These are phyloP conservation scores for Inga leiocalycina DNA, from an alignment of 306 rosid species.

Conservation along the genomic window DNA sequence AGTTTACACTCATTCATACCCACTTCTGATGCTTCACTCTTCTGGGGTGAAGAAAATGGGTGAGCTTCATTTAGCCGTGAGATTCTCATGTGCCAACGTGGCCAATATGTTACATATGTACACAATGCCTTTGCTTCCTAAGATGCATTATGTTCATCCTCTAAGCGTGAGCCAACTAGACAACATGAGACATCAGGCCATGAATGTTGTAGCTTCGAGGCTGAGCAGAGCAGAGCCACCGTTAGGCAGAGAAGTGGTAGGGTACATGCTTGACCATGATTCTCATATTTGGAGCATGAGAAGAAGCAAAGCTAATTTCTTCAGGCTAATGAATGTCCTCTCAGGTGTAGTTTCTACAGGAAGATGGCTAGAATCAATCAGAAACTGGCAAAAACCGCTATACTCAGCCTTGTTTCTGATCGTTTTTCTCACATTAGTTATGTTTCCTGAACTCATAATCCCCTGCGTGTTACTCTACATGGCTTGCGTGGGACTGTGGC, in stretches of 20 bases:
- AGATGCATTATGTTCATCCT: conserved; percentile 61
- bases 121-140: conserved; percentile 58
- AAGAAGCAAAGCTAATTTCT: conserved; percentile 63
- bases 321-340: conserved; percentile 54
- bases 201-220: conserved; percentile 54
- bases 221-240: conserved; percentile 63
- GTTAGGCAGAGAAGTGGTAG: conserved; percentile 59
- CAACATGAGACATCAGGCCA: conserved; percentile 53
- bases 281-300: conserved; percentile 64
- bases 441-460: conserved; percentile 48
- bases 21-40: conserved; percentile 57
- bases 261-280: conserved; percentile 66
- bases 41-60: conserved; percentile 70
- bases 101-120: conserved; percentile 56
- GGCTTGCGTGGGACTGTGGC: conserved; percentile 56
- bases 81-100: conserved; percentile 59
- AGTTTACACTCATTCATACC: conserved; percentile 67
- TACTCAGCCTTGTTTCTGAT: conserved; percentile 41
- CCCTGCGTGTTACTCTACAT: conserved; percentile 45
- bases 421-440: conserved; percentile 43
- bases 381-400: conserved; percentile 55
- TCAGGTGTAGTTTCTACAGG: conserved; percentile 47
- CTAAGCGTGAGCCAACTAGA: conserved; percentile 58
- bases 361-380: conserved; percentile 47
- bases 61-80: conserved; percentile 63